A percentile compares a stretch with the other conserved stretches of the same genome.
Conservation (phyloP, 805 yeast species). For the Lachancea fermentati region DNA sequence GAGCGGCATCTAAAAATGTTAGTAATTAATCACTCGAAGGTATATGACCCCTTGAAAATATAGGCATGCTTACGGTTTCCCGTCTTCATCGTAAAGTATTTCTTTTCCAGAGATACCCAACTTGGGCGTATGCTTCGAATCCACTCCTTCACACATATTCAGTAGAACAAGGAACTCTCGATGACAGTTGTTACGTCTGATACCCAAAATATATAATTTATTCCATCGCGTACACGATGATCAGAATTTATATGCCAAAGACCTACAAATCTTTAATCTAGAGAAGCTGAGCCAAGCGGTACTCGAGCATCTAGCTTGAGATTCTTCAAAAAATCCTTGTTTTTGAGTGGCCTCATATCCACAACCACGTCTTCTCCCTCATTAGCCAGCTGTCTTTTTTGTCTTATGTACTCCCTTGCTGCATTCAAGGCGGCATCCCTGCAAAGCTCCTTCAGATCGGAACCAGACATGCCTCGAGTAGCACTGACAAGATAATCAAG, state of each 20-base stretch:
- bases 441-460: conserved; percentile 85
- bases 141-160: not conserved
- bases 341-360: conserved; percentile 55
- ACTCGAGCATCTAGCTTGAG: conserved; percentile 20
- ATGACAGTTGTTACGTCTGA: too few species aligned
- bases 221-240: not conserved
- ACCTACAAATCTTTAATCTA: conserved; percentile 13
- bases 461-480: conserved; percentile 80
- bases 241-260: not conserved
- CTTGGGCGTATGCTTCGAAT: conserved; percentile 31
- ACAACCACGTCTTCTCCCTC: conserved; percentile 33
- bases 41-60: not conserved
- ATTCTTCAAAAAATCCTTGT: conserved; percentile 54
- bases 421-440: conserved; percentile 90
- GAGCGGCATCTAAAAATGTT: conserved; percentile 61
- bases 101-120: conserved; percentile 58
- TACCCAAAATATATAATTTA: too few species aligned
- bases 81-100: conserved; percentile 76
- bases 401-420: conserved; percentile 75
- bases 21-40: conserved; percentile 2
- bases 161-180: too few species aligned
- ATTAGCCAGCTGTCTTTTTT: conserved; percentile 40
- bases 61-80: conserved; percentile 71
- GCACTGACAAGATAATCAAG: conserved; percentile 50
- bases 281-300: conserved; percentile 18